A percentile compares a stretch with the other conserved stretches of the same genome.
Evolutionary conservation across 2,329 filamentous ascomycete genomes (phyloP).

Genomic region (Atkinsonella hypoxylon): DNA sequence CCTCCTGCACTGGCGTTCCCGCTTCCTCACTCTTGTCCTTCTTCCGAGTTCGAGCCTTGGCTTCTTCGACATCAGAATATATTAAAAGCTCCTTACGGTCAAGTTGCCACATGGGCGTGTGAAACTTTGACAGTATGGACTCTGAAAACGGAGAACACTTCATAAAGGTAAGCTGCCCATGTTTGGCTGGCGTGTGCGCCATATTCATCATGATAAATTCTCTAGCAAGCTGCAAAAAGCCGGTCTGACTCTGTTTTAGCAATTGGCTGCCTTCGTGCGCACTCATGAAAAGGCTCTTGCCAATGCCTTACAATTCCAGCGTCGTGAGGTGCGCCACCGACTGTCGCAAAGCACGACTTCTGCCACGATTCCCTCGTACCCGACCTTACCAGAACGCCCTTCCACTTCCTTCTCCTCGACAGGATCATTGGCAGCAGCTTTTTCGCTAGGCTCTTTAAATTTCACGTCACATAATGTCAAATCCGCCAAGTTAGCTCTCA

Average conservation of each 20-base stretch:
- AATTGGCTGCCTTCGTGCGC: conserved; percentile 89
- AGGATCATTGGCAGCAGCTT: conserved; percentile 65
- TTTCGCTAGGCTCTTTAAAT: conserved; percentile 74
- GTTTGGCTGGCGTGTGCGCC: not conserved
- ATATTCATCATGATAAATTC: too few species aligned
- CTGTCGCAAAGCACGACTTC: conserved; percentile 53
- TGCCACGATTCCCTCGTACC: conserved; percentile 40
- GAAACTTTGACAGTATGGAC: conserved; percentile 47
- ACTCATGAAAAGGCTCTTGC: conserved; percentile 95
- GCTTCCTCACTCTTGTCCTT: not conserved
- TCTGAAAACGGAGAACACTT: conserved; percentile 85
- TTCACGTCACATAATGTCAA: conserved; percentile 80
- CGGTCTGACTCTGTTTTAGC: conserved; percentile 43
- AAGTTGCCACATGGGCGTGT: conserved; percentile 15
- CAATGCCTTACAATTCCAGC: conserved; percentile 75
- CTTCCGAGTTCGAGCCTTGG: too few species aligned
- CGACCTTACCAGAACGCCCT: conserved; percentile 48
- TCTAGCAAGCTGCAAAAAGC: too few species aligned
- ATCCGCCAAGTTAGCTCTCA: conserved; percentile 82
- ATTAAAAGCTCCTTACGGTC: not conserved
- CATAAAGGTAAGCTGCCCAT: conserved; percentile 54
- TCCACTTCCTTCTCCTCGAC: conserved; percentile 59
- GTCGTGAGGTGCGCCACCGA: conserved; percentile 62
- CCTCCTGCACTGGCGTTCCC: not conserved
- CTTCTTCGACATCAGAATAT: not conserved